Evolutionary conservation across 768 basidiomycete species (phyloP).

Genomic region (Harrya chromipes): DNA sequence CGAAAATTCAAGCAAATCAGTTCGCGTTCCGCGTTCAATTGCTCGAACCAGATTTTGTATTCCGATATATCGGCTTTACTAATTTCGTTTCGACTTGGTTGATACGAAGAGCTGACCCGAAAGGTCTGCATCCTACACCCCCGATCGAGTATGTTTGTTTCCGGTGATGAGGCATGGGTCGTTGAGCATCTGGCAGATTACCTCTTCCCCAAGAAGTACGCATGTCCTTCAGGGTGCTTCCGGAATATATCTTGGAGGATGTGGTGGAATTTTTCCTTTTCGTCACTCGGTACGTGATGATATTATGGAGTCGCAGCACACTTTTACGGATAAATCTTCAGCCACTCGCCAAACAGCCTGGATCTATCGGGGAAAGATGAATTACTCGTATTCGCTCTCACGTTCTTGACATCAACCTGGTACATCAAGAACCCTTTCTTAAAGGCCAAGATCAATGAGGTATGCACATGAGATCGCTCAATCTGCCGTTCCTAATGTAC

Average conservation of each 20-base stretch:
- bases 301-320: not conserved
- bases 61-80: constrained; percentile 77
- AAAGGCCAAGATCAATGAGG: constrained; percentile 94
- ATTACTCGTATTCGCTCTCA: constrained; percentile 81
- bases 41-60: constrained; percentile 79
- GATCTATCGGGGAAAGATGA: constrained; percentile 84
- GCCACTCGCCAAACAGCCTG: constrained; percentile 73
- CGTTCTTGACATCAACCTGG: constrained; percentile 91
- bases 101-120: constrained; percentile 84
- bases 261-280: constrained; percentile 88
- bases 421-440: constrained; percentile 99
- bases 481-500: constrained; percentile 2
- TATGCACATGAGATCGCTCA: constrained; percentile 31
- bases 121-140: constrained; percentile 68
- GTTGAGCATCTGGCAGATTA: constrained; percentile 47
- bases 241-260: constrained; percentile 94
- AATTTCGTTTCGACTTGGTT: constrained; percentile 93
- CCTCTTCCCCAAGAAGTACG: constrained; percentile 87
- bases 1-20: constrained; percentile 67
- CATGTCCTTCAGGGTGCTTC: constrained; percentile 78
- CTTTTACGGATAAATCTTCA: constrained; percentile 19
- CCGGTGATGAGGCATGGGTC: not conserved
- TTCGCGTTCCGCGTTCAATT: constrained; percentile 84
- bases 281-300: constrained; percentile 61
- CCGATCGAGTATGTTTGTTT: constrained; percentile 54